These are phyloP conservation scores for Cercospora zeina DNA, from an alignment of 2,329 filamentous ascomycete species.

Conservation along the genomic window DNA sequence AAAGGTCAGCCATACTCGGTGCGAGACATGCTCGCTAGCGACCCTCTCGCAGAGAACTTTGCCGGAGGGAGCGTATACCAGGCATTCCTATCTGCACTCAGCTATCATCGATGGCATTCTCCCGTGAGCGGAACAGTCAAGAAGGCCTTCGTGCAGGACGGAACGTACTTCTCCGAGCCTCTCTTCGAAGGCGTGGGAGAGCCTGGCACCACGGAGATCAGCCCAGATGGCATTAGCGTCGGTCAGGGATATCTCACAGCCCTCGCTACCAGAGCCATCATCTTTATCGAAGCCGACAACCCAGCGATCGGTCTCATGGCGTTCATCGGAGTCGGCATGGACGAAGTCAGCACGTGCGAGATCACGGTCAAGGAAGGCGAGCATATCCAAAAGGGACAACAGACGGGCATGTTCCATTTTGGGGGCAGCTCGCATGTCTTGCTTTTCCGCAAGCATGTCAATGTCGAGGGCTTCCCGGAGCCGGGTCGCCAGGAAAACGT, in stretches of 20 bases:
- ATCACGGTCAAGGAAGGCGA: constrained; percentile 68
- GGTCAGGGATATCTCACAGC: constrained; percentile 65
- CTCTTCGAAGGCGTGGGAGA: constrained; percentile 51
- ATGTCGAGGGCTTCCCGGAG: constrained; percentile 42
- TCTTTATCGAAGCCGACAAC: constrained; percentile 71
- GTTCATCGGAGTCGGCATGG: constrained; percentile 73
- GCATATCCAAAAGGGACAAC: constrained; percentile 66
- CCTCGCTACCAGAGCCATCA: constrained; percentile 67
- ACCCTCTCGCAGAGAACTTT: constrained; percentile 57
- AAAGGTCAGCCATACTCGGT: constrained; percentile 68
- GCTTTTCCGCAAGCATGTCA: constrained; percentile 62
- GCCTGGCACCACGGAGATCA: constrained; percentile 44
- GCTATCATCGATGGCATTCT: constrained; percentile 71
- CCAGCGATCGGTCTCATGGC: constrained; percentile 66
- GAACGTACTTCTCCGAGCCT: constrained; percentile 68
- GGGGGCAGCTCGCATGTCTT: constrained; percentile 72
- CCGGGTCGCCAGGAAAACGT: constrained; percentile 41
- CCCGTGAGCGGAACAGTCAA: constrained; percentile 64
- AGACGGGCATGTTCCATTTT: constrained; percentile 78
- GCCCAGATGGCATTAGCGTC: constrained; percentile 48
- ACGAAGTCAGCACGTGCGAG: constrained; percentile 68
- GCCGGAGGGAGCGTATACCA: constrained; percentile 68
- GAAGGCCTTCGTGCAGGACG: constrained; percentile 59
- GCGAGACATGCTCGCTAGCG: constrained; percentile 52
- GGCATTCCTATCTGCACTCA: constrained; percentile 66